Percentiles rank a stretch among this genome's conserved stretches.
Conservation (phyloP, 2,329 filamentous ascomycete genomes). For the Dactylellina haptotyla region DNA sequence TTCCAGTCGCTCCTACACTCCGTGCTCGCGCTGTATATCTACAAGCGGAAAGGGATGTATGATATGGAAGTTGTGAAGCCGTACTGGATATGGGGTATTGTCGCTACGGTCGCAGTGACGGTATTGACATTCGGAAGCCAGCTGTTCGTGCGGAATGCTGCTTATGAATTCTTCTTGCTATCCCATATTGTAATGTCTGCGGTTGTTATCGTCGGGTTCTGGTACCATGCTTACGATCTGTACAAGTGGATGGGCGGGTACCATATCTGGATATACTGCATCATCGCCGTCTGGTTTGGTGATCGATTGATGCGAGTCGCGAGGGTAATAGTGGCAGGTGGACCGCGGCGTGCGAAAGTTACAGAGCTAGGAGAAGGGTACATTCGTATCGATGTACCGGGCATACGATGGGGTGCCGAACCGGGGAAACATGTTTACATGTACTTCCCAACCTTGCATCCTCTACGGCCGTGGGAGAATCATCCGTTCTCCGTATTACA, state of each 20-base stretch:
- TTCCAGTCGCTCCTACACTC: constrained; percentile 65
- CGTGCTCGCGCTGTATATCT: constrained; percentile 62
- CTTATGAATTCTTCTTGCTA: constrained; percentile 65
- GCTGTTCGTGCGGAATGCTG: constrained; percentile 60
- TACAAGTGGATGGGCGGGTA: constrained; percentile 61
- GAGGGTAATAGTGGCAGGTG: constrained; percentile 61
- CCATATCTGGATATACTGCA: constrained; percentile 65
- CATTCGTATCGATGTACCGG: constrained; percentile 63
- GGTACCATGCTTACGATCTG: constrained; percentile 63
- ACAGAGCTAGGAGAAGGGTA: constrained; percentile 60
- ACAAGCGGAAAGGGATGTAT: constrained; percentile 59
- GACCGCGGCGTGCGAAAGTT: constrained; percentile 61
- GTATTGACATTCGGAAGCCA: constrained; percentile 60
- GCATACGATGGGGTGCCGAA: constrained; percentile 60
- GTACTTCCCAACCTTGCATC: constrained; percentile 66
- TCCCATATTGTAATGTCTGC: constrained; percentile 54
- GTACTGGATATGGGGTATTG: constrained; percentile 65
- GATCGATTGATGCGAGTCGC: constrained; percentile 63
- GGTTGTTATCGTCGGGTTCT: constrained; percentile 63
- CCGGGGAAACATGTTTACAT: constrained; percentile 63
- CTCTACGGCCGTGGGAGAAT: constrained; percentile 65
- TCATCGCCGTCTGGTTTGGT: constrained; percentile 64
- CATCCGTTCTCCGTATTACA: constrained; percentile 67
- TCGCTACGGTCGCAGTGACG: constrained; percentile 61
- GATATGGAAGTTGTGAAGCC: constrained; percentile 56